These are phyloP conservation scores for Coprinellus micaceus DNA, from an alignment of 768 basidiomycete genomes.

Conservation along the genomic window DNA sequence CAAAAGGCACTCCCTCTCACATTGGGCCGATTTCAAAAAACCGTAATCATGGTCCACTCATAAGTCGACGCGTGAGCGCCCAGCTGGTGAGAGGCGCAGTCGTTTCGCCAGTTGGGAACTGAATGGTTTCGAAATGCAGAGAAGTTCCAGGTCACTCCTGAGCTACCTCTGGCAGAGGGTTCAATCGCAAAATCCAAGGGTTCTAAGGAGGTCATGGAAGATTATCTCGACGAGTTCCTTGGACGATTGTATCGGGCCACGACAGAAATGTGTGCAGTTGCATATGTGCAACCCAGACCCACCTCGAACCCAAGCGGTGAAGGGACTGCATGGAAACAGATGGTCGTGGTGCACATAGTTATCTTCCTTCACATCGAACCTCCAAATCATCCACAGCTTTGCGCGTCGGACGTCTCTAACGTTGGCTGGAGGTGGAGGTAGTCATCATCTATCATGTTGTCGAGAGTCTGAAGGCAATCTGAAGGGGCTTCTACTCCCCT, in stretches of 20 bases:
- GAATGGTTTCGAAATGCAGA: constrained; percentile 2
- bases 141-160: constrained; percentile 43
- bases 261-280: background rate
- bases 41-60: constrained; percentile 29
- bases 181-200: constrained; percentile 26
- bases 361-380: no score
- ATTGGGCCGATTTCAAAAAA: constrained; percentile 44
- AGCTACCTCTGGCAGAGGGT: constrained; percentile 39
- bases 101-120: constrained; percentile 5
- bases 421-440: no score
- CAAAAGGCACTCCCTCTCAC: no score
- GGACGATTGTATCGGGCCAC: constrained; percentile 15
- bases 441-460: no score
- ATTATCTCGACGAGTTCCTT: constrained; percentile 66
- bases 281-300: no score
- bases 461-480: no score
- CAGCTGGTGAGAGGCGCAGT: constrained; percentile 39
- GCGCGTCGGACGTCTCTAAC: no score
- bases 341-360: no score
- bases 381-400: no score
- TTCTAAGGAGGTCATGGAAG: constrained; percentile 62
- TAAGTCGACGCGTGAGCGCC: constrained; percentile 28
- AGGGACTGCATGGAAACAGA: no score
- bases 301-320: no score
- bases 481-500: background rate